phyloP scores from a whole-genome alignment of 228 moss, liverwort and hornwort species.

The Sphagnum magellanicum region DNA sequence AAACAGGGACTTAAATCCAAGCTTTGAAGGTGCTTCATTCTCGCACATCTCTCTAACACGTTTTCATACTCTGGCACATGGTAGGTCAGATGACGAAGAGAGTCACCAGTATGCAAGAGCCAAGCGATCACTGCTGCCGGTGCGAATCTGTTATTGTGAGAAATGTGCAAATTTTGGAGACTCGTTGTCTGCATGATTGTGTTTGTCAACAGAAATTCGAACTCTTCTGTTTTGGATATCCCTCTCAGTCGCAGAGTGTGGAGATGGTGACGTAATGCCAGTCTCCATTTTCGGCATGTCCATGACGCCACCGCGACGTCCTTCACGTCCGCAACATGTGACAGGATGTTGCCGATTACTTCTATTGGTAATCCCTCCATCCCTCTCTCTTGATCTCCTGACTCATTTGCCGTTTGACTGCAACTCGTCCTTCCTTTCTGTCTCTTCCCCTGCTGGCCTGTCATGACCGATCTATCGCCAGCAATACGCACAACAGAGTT shows the following conservation, averaged over 20 bases:
- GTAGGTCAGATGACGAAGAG: conserved; percentile 59
- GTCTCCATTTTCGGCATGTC: conserved; percentile 76
- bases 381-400: too few species aligned
- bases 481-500: too few species aligned
- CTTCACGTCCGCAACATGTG: conserved; percentile 65
- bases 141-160: conserved; percentile 35
- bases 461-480: too few species aligned
- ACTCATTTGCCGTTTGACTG: too few species aligned
- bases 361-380: conserved; percentile 79
- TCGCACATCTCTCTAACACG: conserved; percentile 60
- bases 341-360: conserved; percentile 75
- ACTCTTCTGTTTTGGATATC: conserved; percentile 51
- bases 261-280: conserved; percentile 64
- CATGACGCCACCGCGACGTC: conserved; percentile 69
- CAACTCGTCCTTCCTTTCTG: too few species aligned
- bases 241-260: conserved; percentile 50
- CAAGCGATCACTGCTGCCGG: conserved; percentile 74
- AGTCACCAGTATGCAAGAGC: conserved; percentile 76
- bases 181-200: conserved; percentile 69
- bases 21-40: conserved; percentile 17
- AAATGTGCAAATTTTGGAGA: conserved; percentile 53
- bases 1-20: too few species aligned
- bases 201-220: conserved; percentile 66
- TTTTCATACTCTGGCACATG: conserved; percentile 48
- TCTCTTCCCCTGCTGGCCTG: too few species aligned